Base-by-base conservation (phyloP, 345 rosid genomes). In the Sisymbrium altissimum region DNA sequence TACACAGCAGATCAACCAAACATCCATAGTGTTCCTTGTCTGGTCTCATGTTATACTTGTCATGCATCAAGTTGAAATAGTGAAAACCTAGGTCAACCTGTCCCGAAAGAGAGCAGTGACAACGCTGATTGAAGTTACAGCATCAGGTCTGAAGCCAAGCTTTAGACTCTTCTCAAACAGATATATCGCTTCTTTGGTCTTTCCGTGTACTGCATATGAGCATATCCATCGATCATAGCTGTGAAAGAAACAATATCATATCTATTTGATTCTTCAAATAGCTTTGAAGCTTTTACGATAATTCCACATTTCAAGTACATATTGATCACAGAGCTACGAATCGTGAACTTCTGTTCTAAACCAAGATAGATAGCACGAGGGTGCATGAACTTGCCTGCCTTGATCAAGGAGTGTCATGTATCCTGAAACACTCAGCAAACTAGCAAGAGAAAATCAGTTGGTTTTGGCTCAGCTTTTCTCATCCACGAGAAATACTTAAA, bases 291-390 rank as follows among this genome's bases (percentile, higher is more conserved):
- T 78, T 88, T 90, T 58, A 66, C 60, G 49, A 88, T 80, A 76
- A 85, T 83, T 73, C 98, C 98, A 8, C 95, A 93, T 82, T 93
- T 90, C n/a, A 87, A 85, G 68, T 93, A 88, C 98, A 90, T 90
- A 69, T 86, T 90, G 48, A 90, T 86, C 64, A 93, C 76, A 48
- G 91, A 77, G 76, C 97, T 87, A 43, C 48, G 83, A 38, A 87
- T 59, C 73, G 73, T 76, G 23, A 79, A 64, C 35, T 72, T 76
- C 48, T 79, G 83, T 40, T 87, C 85, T 80, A 60, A 83, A 32
- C 97, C 97, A 74, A 85, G 71, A 57, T 55, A 64, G 21, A 90
- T 68, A 38, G 82, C 84, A 30, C 79, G n/a, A n/a, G n/a, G n/a
- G 89, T 12, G 82, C 86, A 70, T 93, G 97, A 57, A 93, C 76